Evolutionary conservation across 208 protist genomes (phyloP).

Genomic region (Trypanosoma brucei): DNA sequence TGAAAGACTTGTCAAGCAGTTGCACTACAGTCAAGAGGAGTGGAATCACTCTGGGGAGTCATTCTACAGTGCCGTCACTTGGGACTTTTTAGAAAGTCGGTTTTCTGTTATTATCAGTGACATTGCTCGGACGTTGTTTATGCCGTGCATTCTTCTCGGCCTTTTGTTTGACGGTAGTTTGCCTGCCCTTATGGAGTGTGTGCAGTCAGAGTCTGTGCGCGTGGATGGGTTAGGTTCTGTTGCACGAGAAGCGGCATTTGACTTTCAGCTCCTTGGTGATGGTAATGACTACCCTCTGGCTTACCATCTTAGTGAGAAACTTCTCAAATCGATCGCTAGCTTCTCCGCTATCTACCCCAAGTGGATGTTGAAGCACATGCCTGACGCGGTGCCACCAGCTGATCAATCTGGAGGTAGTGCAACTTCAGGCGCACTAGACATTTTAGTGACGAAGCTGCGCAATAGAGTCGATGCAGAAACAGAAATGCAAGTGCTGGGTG

Average conservation of each 20-base stretch:
- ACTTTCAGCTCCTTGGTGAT: not conserved
- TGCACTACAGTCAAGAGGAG: constrained; percentile 47
- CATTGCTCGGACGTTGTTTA: constrained; percentile 37
- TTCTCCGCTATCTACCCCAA: constrained; percentile 19
- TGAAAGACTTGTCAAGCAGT: constrained; percentile 30
- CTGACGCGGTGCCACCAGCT: not conserved
- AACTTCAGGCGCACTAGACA: not conserved
- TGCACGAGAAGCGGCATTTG: constrained; percentile 37
- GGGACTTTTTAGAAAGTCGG: constrained; percentile 50
- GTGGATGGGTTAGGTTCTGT: constrained; percentile 78
- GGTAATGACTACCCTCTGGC: not conserved
- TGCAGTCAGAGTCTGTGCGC: constrained; percentile 40
- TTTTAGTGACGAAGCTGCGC: constrained; percentile 14
- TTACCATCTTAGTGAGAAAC: constrained; percentile 12
- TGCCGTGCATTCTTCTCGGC: constrained; percentile 56
- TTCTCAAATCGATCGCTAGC: constrained; percentile 22
- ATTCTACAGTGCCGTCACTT: constrained; percentile 49
- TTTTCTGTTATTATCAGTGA: constrained; percentile 35
- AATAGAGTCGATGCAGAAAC: constrained; percentile 7
- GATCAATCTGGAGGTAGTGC: not conserved
- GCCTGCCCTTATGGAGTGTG: constrained; percentile 30
- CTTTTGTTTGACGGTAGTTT: constrained; percentile 62
- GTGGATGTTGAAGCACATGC: constrained; percentile 11
- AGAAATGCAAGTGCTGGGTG: not conserved
- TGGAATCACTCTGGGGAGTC: constrained; percentile 63